phyloP scores from a whole-genome alignment of 2,329 filamentous ascomycete genomes.

The Arthrobotrys iridis region DNA sequence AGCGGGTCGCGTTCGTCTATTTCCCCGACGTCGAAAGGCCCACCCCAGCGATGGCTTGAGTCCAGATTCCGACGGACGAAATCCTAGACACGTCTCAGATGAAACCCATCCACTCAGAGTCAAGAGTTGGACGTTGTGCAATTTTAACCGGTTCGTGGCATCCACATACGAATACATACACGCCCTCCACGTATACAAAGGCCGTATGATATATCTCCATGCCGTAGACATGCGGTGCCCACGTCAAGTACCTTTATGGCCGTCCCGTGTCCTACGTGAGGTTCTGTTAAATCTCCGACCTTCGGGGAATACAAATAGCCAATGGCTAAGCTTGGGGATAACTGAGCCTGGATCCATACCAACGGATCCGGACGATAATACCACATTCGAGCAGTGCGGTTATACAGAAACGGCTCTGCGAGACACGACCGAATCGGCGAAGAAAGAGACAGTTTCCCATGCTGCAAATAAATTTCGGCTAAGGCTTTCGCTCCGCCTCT shows the following conservation, averaged over 20 bases:
- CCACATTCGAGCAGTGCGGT: conserved; percentile 21
- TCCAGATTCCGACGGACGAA: conserved; percentile 49
- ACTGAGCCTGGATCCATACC: background rate
- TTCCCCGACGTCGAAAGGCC: conserved; percentile 20
- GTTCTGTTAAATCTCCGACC: background rate
- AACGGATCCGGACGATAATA: background rate
- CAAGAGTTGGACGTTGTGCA: conserved; percentile 18
- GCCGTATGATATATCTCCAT: background rate
- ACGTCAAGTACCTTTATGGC: conserved; percentile 7
- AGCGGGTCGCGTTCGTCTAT: conserved; percentile 22
- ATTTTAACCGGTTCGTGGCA: conserved; percentile 12
- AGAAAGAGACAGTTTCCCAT: background rate
- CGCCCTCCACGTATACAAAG: background rate
- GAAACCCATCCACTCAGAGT: conserved; percentile 12
- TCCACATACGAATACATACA: background rate
- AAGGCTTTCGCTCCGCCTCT: background rate
- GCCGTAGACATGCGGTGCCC: conserved; percentile 13
- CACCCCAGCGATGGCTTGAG: conserved; percentile 2
- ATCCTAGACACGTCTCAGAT: conserved; percentile 38
- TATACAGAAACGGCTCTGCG: conserved; percentile 6
- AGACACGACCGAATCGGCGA: background rate
- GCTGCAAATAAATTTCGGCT: background rate
- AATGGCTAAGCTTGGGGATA: background rate
- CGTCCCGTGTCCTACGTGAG: conserved; percentile 14
- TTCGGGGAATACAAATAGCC: conserved; percentile 17